phyloP scores from a whole-genome alignment of 2,329 filamentous ascomycete genomes.

The Didymellaceae sp. region DNA sequence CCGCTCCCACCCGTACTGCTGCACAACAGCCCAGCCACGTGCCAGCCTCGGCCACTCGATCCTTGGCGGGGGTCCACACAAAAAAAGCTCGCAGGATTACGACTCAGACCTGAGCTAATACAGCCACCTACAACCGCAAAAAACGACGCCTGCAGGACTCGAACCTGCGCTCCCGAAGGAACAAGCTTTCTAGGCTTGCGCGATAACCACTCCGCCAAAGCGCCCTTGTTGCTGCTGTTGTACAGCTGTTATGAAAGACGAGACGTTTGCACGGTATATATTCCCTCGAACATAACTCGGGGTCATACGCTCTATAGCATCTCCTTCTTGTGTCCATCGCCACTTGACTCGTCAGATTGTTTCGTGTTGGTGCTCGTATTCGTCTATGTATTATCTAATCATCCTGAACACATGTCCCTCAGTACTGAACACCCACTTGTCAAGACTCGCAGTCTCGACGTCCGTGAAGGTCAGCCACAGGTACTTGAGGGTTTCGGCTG shows the following conservation, averaged over 20 bases:
- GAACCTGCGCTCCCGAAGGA: slow-evolving; percentile 52
- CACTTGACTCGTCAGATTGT: no score
- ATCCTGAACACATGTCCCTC: slow-evolving; percentile 52
- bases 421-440: slow-evolving; percentile 54
- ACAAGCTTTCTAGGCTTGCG: slow-evolving; percentile 53
- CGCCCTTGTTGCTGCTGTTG: slow-evolving; percentile 29
- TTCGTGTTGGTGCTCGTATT: slow-evolving; percentile 1
- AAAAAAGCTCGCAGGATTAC: background rate
- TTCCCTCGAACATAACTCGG: background rate
- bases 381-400: slow-evolving; percentile 35
- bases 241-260: background rate
- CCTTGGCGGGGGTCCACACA: slow-evolving; percentile 7
- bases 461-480: slow-evolving; percentile 49
- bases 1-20: no score
- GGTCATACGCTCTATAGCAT: no score
- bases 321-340: no score
- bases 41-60: background rate
- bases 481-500: slow-evolving; percentile 52
- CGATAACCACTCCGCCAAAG: slow-evolving; percentile 53
- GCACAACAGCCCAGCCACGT: no score
- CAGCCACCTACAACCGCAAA: slow-evolving; percentile 18
- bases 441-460: slow-evolving; percentile 45
- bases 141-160: slow-evolving; percentile 49
- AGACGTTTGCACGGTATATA: background rate
- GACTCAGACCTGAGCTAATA: background rate